These are phyloP conservation scores for Candida maris DNA, from an alignment of 805 yeast species.

Conservation along the genomic window DNA sequence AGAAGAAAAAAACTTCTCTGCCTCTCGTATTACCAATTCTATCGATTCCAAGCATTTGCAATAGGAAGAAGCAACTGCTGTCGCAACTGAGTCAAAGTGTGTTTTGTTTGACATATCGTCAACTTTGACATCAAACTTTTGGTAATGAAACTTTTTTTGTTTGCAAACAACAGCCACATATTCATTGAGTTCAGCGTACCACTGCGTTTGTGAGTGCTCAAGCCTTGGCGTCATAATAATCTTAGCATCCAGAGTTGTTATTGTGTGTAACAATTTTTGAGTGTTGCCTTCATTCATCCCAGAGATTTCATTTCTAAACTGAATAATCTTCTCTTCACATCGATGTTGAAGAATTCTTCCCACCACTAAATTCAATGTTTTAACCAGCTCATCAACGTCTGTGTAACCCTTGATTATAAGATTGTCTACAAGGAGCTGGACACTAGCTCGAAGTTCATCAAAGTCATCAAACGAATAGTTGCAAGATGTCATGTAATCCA, in stretches of 20 bases:
- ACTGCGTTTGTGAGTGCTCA: constrained; percentile 32
- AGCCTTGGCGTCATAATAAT: constrained; percentile 41
- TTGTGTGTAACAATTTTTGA: constrained; percentile 34
- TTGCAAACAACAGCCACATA: constrained; percentile 17
- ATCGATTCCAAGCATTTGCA: constrained; percentile 25
- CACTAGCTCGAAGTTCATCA: constrained; percentile 11
- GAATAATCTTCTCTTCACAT: constrained; percentile 15
- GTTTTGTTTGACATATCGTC: not conserved
- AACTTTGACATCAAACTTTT: constrained; percentile 20
- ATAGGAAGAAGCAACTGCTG: constrained; percentile 14
- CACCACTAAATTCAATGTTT: constrained; percentile 33
- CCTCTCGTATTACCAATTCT: constrained; percentile 30
- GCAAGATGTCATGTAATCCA: constrained; percentile 28
- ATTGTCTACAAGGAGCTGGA: constrained; percentile 36
- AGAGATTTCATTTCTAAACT: constrained; percentile 10
- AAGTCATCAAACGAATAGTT: constrained; percentile 23
- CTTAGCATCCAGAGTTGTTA: constrained; percentile 35
- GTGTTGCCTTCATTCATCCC: constrained; percentile 28
- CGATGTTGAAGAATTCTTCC: constrained; percentile 27
- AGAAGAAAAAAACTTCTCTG: constrained; percentile 36
- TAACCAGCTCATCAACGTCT: constrained; percentile 32
- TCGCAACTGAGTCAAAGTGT: constrained; percentile 2
- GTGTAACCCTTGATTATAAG: constrained; percentile 36
- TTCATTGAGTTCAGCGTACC: constrained; percentile 26
- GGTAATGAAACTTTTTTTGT: constrained; percentile 26